Evolutionary conservation across 2,329 filamentous ascomycete genomes (phyloP).

Genomic region (Endothia cerciana): DNA sequence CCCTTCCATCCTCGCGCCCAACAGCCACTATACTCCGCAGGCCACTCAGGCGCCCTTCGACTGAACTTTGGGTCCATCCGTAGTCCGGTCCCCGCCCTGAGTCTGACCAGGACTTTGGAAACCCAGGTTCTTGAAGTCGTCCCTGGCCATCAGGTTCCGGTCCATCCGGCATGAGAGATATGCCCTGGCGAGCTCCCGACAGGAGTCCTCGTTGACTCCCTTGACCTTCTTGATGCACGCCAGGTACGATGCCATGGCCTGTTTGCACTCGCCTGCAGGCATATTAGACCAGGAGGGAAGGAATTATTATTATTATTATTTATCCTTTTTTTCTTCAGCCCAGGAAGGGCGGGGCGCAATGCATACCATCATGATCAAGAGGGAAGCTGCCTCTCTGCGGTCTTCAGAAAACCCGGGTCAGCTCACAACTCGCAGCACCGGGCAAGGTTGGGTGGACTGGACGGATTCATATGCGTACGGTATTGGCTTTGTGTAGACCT

Average conservation of each 20-base stretch:
- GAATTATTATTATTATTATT: no score
- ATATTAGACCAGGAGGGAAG: neutral
- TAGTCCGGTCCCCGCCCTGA: neutral
- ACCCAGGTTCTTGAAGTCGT: slow-evolving; percentile 93
- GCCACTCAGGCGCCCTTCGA: neutral
- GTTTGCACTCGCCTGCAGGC: slow-evolving; percentile 81
- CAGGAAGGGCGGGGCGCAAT: neutral
- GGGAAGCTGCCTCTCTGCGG: slow-evolving; percentile 94
- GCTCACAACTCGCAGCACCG: neutral
- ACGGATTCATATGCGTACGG: slow-evolving; percentile 34
- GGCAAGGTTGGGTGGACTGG: neutral
- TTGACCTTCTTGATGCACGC: slow-evolving; percentile 82
- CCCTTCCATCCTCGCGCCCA: neutral
- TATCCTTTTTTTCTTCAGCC: no score
- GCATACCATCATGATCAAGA: slow-evolving; percentile 81
- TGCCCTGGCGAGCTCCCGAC: slow-evolving; percentile 81
- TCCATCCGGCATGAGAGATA: slow-evolving; percentile 96
- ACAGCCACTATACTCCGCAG: neutral
- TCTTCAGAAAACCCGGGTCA: slow-evolving; percentile 45
- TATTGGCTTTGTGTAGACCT: slow-evolving; percentile 38
- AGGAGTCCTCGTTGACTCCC: slow-evolving; percentile 85
- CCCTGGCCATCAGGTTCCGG: slow-evolving; percentile 94
- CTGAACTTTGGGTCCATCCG: neutral
- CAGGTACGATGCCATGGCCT: slow-evolving; percentile 83
- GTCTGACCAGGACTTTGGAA: slow-evolving; percentile 56